Percentiles rank a stretch among this genome's conserved stretches.
These are phyloP conservation scores for Salinomyces thailandicus DNA, from an alignment of 2,329 filamentous ascomycete species.

Conservation along the genomic window DNA sequence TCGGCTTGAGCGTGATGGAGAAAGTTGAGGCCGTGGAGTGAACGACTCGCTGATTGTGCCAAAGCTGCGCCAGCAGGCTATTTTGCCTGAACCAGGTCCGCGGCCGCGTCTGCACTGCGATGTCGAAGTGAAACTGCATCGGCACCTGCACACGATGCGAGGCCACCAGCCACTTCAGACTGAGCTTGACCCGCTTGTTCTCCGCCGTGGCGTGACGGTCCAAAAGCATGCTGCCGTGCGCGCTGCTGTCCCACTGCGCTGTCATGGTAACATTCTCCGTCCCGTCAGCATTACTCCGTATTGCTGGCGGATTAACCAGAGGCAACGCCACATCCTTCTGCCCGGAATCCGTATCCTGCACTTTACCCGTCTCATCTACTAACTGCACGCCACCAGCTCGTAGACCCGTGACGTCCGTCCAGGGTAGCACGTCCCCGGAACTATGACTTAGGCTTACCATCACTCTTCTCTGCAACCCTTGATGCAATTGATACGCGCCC, in stretches of 20 bases:
- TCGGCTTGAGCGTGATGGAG: constrained; percentile 72
- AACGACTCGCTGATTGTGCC: constrained; percentile 74
- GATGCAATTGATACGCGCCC: constrained; percentile 91
- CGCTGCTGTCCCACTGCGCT: constrained; percentile 94
- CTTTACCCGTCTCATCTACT: constrained; percentile 74
- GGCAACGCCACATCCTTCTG: constrained; percentile 68
- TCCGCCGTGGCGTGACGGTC: constrained; percentile 78
- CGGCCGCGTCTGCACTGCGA: constrained; percentile 74
- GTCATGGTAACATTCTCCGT: constrained; percentile 75
- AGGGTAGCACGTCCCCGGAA: constrained; percentile 77
- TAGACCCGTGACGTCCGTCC: constrained; percentile 70
- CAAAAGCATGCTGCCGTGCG: constrained; percentile 85
- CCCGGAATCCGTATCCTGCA: constrained; percentile 57
- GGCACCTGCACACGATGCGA: constrained; percentile 77
- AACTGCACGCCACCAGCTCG: constrained; percentile 73
- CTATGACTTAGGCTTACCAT: constrained; percentile 83
- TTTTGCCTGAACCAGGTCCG: constrained; percentile 75
- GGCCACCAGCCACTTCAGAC: constrained; percentile 73
- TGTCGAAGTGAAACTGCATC: constrained; percentile 73
- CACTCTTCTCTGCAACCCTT: constrained; percentile 82
- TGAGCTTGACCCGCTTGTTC: constrained; percentile 82
- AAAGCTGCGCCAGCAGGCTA: constrained; percentile 78
- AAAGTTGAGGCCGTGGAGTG: constrained; percentile 82
- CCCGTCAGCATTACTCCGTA: constrained; percentile 80
- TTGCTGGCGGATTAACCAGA: constrained; percentile 63